These are phyloP conservation scores for Edaphochlamys debaryana DNA, from an alignment of 139 green algal species.

Conservation along the genomic window DNA sequence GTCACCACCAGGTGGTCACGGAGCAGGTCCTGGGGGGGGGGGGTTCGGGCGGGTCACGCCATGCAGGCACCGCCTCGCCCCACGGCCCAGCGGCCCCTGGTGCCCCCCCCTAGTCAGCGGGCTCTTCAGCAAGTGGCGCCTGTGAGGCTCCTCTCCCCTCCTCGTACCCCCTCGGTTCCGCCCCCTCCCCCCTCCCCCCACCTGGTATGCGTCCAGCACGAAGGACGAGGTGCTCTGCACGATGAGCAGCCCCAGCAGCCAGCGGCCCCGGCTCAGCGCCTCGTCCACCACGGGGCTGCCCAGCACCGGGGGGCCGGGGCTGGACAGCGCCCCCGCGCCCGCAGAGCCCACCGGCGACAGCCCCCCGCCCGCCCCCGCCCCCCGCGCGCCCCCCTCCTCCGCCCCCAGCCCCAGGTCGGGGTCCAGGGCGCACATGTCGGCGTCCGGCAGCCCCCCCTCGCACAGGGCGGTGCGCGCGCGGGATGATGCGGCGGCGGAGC, in stretches of 20 bases:
- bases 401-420: background rate
- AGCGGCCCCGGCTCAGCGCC: slow-evolving; percentile 63
- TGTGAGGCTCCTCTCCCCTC: too few relatives aligned
- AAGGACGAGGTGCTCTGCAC: slow-evolving; percentile 83
- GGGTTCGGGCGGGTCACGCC: background rate
- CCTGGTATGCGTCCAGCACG: slow-evolving; percentile 83
- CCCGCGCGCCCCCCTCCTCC: background rate
- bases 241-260: slow-evolving; percentile 86
- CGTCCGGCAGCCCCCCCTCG: slow-evolving; percentile 73
- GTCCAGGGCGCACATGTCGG: slow-evolving; percentile 71
- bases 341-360: too few relatives aligned
- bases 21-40: slow-evolving; percentile 31
- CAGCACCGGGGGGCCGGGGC: background rate
- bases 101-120: too few relatives aligned
- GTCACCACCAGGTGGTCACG: slow-evolving; percentile 76
- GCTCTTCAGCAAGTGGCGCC: too few relatives aligned
- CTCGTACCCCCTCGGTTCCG: too few relatives aligned
- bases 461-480: slow-evolving; percentile 46
- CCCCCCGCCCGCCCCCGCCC: background rate
- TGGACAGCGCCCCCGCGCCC: too few relatives aligned
- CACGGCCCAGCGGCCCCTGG: too few relatives aligned
- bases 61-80: too few relatives aligned
- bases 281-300: slow-evolving; percentile 22
- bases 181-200: background rate
- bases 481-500: background rate